Evolutionary conservation across 768 basidiomycete species (phyloP).

Genomic region (Hypholoma fasciculare): DNA sequence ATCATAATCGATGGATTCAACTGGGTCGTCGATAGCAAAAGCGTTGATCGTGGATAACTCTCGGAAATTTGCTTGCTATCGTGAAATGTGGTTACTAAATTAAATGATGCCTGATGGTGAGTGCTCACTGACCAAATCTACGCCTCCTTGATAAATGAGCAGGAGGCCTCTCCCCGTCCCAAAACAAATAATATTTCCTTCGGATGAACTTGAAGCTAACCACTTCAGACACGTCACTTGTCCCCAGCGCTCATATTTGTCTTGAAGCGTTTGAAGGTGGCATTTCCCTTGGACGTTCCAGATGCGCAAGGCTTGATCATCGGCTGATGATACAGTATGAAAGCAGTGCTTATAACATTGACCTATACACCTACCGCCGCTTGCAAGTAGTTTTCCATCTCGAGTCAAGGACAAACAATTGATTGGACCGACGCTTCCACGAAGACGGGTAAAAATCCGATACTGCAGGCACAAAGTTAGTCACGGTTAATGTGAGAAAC

Average conservation of each 20-base stretch:
- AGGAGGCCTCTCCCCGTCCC: conserved; percentile 7
- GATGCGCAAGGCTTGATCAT: conserved; percentile 3
- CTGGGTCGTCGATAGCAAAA: conserved; percentile 2
- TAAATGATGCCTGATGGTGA: background rate
- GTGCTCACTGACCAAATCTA: background rate
- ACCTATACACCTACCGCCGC: conserved; percentile 10
- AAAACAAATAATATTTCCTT: background rate
- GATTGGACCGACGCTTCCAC: background rate
- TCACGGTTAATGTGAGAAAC: too few species aligned
- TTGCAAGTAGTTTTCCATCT: conserved; percentile 4
- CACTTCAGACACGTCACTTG: conserved; percentile 7
- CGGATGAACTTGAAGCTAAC: background rate
- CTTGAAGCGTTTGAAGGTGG: background rate
- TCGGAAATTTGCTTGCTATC: background rate
- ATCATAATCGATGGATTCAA: conserved; percentile 5
- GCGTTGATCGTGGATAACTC: conserved; percentile 1
- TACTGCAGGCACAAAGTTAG: background rate
- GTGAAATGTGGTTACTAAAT: background rate
- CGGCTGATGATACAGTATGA: too few species aligned
- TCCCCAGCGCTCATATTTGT: conserved; percentile 6
- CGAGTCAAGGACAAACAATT: conserved; percentile 1
- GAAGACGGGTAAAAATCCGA: background rate
- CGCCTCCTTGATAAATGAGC: conserved; percentile 1
- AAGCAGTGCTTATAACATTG: too few species aligned
- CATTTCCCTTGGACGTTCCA: background rate